Conservation (phyloP, 345 rosid species). For the Moricandia arvensis region DNA sequence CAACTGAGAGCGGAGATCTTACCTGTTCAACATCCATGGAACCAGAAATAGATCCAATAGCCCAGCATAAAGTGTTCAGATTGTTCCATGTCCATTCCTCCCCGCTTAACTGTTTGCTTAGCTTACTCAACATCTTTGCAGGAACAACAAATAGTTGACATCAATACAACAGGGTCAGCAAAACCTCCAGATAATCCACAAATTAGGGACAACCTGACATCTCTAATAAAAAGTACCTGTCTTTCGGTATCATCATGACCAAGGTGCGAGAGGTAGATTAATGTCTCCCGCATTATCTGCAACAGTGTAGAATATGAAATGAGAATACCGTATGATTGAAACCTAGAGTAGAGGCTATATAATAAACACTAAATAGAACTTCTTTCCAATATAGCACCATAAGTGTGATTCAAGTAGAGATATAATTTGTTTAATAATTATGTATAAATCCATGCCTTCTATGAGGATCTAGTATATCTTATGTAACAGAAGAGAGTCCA, state of each 20-base stretch:
- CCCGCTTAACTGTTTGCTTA: slow-evolving; percentile 87
- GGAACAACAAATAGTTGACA: slow-evolving; percentile 6
- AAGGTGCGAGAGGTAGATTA: slow-evolving; percentile 90
- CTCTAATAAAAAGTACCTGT: slow-evolving; percentile 55
- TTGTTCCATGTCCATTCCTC: slow-evolving; percentile 99
- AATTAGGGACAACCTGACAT: slow-evolving; percentile 4
- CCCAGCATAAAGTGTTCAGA: slow-evolving; percentile 96
- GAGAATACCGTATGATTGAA: not conserved
- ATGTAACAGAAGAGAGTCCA: not conserved
- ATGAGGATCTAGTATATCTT: slow-evolving; percentile 5
- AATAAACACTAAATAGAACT: not conserved
- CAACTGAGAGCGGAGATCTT: slow-evolving; percentile 19
- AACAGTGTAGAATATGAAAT: slow-evolving; percentile 10
- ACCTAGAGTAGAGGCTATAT: not conserved
- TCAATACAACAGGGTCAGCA: slow-evolving; percentile 17
- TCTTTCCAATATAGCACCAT: not conserved
- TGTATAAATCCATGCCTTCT: not conserved
- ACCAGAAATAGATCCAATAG: slow-evolving; percentile 98
- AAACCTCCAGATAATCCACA: slow-evolving; percentile 5
- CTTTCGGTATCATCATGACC: slow-evolving; percentile 98
- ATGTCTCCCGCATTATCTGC: slow-evolving; percentile 94
- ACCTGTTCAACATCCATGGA: slow-evolving; percentile 99
- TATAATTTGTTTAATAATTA: not conserved
- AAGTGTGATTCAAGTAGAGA: not conserved
- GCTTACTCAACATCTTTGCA: slow-evolving; percentile 84